These are phyloP conservation scores for Nothophoma quercina DNA, from an alignment of 2,329 filamentous ascomycete species.

Conservation along the genomic window DNA sequence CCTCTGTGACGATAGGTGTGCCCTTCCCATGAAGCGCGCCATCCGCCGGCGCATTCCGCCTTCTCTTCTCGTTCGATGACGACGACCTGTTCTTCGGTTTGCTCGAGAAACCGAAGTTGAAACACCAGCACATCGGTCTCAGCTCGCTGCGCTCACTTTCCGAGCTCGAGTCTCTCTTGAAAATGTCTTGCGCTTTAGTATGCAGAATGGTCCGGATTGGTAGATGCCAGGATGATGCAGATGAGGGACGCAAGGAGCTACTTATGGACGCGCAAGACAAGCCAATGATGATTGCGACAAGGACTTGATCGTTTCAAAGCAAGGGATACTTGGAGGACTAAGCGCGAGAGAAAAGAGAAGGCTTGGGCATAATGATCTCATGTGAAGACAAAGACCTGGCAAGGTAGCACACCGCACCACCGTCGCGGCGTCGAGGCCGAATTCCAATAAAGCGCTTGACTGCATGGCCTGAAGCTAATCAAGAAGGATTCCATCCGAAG, in stretches of 20 bases:
- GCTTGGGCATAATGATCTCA: constrained; percentile 42
- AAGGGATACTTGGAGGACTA: constrained; percentile 26
- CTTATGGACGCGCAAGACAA: constrained; percentile 36
- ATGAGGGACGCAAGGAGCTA: constrained; percentile 38
- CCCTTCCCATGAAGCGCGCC: constrained; percentile 36
- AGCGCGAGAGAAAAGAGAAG: constrained; percentile 28
- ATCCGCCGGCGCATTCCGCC: constrained; percentile 31
- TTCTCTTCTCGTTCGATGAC: constrained; percentile 42
- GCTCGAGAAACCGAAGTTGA: constrained; percentile 41
- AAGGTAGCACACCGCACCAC: constrained; percentile 34
- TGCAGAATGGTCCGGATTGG: constrained; percentile 37
- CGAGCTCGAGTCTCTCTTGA: constrained; percentile 20
- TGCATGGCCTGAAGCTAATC: constrained; percentile 48
- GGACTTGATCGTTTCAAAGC: constrained; percentile 33
- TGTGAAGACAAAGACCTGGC: constrained; percentile 37
- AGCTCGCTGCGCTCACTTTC: constrained; percentile 34
- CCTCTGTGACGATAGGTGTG: constrained; percentile 30
- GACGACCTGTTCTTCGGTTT: constrained; percentile 41
- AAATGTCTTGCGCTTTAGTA: constrained; percentile 28
- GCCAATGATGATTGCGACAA: constrained; percentile 31
- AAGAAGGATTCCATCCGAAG: constrained; percentile 44
- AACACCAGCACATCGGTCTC: constrained; percentile 48
- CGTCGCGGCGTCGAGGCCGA: constrained; percentile 39
- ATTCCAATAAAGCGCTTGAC: constrained; percentile 43
- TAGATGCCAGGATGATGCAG: constrained; percentile 28